A percentile compares a stretch with the other conserved stretches of the same genome.
phyloP scores from a whole-genome alignment of 306 rosid species.

The Cucurbita pepo region DNA sequence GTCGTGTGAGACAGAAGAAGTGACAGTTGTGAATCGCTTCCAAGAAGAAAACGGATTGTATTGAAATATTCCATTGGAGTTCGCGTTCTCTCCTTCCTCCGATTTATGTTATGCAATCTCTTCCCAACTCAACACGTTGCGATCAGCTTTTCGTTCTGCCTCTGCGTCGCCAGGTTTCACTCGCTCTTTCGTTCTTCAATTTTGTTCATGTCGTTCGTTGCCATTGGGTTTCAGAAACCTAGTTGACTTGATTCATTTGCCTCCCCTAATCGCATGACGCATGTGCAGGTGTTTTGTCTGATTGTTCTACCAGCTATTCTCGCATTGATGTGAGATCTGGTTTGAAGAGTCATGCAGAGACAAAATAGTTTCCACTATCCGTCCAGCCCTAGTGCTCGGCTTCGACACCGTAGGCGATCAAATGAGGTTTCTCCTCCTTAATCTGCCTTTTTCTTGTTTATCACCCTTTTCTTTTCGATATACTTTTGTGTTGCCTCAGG shows the following conservation, averaged over 20 bases:
- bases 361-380: slow-evolving; percentile 2
- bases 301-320: not conserved
- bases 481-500: not conserved
- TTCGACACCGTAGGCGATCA: slow-evolving; percentile 12
- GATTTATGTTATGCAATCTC: not conserved
- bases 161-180: not conserved
- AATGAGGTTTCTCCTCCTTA: slow-evolving; percentile 5
- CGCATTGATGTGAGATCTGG: slow-evolving; percentile 2
- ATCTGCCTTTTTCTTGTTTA: not conserved
- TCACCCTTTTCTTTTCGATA: not conserved
- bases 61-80: not conserved
- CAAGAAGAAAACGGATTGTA: not conserved
- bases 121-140: not conserved
- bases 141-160: not conserved
- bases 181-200: not conserved
- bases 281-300: not conserved
- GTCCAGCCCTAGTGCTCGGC: slow-evolving; percentile 3
- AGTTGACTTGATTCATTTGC: not conserved
- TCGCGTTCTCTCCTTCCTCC: not conserved
- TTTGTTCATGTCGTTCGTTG: not conserved
- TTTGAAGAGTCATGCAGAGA: slow-evolving; percentile 1
- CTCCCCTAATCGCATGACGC: not conserved
- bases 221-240: not conserved
- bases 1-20: not conserved
- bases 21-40: not conserved